These are phyloP conservation scores for Purpureocillium takamizusanense DNA, from an alignment of 2,329 filamentous ascomycete genomes.

Conservation along the genomic window DNA sequence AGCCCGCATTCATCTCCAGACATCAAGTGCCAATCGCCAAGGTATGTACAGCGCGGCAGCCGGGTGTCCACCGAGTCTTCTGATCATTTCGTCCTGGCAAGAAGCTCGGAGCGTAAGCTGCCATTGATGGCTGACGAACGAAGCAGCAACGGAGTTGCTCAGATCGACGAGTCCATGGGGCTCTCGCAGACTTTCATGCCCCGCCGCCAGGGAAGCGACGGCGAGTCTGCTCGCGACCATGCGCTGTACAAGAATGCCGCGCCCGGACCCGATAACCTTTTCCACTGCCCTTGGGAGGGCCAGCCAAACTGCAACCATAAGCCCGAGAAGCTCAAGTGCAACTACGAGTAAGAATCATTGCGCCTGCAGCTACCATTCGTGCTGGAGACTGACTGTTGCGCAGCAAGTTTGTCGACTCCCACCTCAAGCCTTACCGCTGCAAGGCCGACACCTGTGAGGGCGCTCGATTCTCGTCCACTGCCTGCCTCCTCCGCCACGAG, in stretches of 20 bases:
- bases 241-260: conserved; percentile 60
- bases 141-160: conserved; percentile 12
- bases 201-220: conserved; percentile 41
- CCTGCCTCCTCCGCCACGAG: conserved; percentile 88
- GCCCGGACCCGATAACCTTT: conserved; percentile 66
- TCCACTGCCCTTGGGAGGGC: conserved; percentile 84
- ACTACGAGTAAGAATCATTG: conserved; percentile 76
- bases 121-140: conserved; percentile 18
- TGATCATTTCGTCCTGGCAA: conserved; percentile 9
- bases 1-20: conserved; percentile 38
- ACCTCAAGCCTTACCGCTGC: conserved; percentile 94
- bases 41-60: conserved; percentile 36
- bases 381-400: conserved; percentile 13
- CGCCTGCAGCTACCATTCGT: background rate
- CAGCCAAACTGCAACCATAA: conserved; percentile 71
- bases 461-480: conserved; percentile 87
- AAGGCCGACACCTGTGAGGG: conserved; percentile 77
- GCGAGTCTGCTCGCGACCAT: conserved; percentile 55
- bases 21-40: conserved; percentile 41
- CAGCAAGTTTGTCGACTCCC: conserved; percentile 96
- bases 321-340: conserved; percentile 95
- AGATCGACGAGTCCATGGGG: conserved; percentile 19
- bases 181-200: conserved; percentile 29
- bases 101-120: conserved; percentile 21
- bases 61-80: conserved; percentile 10